A percentile compares a stretch with the other conserved stretches of the same genome.
Evolutionary conservation across 108 stramenopile genomes (phyloP).

Genomic region (Nitzschia putrida): DNA sequence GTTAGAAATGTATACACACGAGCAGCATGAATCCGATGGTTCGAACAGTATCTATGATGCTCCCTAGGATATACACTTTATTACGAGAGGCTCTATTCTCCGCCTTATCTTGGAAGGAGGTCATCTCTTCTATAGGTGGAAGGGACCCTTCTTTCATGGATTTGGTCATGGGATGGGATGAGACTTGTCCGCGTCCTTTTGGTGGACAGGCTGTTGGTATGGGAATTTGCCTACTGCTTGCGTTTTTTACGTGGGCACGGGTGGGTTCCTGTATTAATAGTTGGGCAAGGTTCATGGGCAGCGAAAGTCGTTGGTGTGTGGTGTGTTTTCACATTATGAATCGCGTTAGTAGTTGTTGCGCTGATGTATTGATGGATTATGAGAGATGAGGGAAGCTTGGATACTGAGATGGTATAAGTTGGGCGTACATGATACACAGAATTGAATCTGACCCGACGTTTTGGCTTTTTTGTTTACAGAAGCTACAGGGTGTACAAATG

Average conservation of each 20-base stretch:
- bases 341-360: conserved; percentile 10
- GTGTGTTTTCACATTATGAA: too few relatives aligned
- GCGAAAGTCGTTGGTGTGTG: neutral
- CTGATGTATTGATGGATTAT: conserved; percentile 33
- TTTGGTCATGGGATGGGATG: neutral
- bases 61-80: conserved; percentile 34
- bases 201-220: conserved; percentile 6
- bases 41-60: too few relatives aligned
- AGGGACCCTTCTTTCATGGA: neutral
- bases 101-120: neutral
- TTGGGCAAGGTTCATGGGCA: neutral
- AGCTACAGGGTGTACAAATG: too few relatives aligned
- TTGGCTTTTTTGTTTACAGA: too few relatives aligned
- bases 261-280: neutral
- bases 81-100: conserved; percentile 25
- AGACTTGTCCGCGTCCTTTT: too few relatives aligned
- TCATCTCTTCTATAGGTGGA: conserved; percentile 26
- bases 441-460: too few relatives aligned
- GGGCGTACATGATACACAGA: too few relatives aligned
- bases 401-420: too few relatives aligned
- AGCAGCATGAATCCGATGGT: too few relatives aligned
- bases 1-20: too few relatives aligned
- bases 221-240: neutral
- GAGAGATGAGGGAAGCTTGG: conserved; percentile 23
- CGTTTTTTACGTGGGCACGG: neutral